These are phyloP conservation scores for Pouteria glomerata DNA, from an alignment of 148 eudicot genomes.

Conservation along the genomic window DNA sequence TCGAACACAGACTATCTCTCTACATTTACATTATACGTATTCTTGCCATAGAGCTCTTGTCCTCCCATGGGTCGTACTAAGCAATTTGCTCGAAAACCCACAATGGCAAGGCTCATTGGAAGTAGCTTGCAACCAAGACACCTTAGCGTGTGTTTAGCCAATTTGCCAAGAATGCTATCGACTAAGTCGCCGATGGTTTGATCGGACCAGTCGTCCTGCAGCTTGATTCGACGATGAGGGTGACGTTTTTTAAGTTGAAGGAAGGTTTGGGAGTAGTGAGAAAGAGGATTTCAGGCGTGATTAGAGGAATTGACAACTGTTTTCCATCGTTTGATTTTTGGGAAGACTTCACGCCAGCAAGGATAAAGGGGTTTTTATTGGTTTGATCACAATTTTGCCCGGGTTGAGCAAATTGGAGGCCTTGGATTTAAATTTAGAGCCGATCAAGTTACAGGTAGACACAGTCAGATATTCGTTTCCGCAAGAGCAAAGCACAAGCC, in stretches of 20 bases:
- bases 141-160: no score
- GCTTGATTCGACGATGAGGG: slow-evolving; percentile 61
- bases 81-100: no score
- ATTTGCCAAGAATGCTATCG: no score
- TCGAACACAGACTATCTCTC: no score
- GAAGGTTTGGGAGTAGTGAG: slow-evolving; percentile 48
- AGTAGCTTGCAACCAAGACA: no score
- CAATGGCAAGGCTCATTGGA: no score
- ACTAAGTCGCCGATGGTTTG: slow-evolving; percentile 43
- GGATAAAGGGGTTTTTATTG: slow-evolving; percentile 67
- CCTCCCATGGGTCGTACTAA: no score
- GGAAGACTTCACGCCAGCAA: slow-evolving; percentile 72
- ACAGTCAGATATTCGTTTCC: slow-evolving; percentile 67
- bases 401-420: no score
- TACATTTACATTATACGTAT: no score
- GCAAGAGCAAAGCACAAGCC: slow-evolving; percentile 26
- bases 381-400: slow-evolving; percentile 60
- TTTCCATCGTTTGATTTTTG: slow-evolving; percentile 42
- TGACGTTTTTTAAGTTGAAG: slow-evolving; percentile 61
- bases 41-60: no score
- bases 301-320: slow-evolving; percentile 52
- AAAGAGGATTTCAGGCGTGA: slow-evolving; percentile 44
- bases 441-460: slow-evolving; percentile 45
- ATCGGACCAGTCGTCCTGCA: slow-evolving; percentile 14
- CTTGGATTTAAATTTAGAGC: slow-evolving; percentile 38